Base-by-base conservation (phyloP, 164 flowering plant genomes). In the Tetrastigma voinierianum region DNA sequence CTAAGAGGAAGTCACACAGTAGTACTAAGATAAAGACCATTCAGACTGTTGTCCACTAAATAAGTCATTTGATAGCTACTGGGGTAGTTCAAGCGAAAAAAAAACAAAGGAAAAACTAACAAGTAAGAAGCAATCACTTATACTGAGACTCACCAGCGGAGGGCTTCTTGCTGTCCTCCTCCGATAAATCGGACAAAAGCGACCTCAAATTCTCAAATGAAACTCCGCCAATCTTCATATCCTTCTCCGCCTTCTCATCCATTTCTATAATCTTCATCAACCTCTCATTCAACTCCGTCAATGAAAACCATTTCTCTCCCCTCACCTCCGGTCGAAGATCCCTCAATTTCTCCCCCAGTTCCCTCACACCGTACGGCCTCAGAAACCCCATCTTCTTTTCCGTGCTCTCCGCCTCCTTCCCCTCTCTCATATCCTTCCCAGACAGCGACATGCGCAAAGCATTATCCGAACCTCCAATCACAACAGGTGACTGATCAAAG, bases 241-340 rank as follows among this genome's bases (percentile, higher is more conserved):
- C 67, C 1, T 62, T 48, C 78, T 80, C 86, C 78, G 79, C 86
- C 69, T 82, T 80, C 74, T 78, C 79, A 67, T 92, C 96, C 46
- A 76, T 54, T 76, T 77, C 87, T 72, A 86, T 83, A 76, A 91
- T 20, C 81, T 78, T 86, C 57, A 19, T 67, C 58, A 93, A 64
- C 81, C 98, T 81, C 74, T 88, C 90, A 79, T 76, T 84, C 81
- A 93, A 67, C 75, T 90, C 98, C 57, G 2, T 57, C 57, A 93
- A 21, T 0, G 96, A 86, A 54, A 91, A 93, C 83, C 87, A 71
- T 10, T 71, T 73, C 57, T 70, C 75, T 18, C 66, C 74, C 56
- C 56, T 68, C 56, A 8, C 66, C 70, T 80, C 78, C 2, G 96
- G 85, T 77, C 94, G 78, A 65, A 90, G 74, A 67, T 16, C n/a